Conservation (phyloP, 768 basidiomycete species). For the Xerocomellus intermedius region DNA sequence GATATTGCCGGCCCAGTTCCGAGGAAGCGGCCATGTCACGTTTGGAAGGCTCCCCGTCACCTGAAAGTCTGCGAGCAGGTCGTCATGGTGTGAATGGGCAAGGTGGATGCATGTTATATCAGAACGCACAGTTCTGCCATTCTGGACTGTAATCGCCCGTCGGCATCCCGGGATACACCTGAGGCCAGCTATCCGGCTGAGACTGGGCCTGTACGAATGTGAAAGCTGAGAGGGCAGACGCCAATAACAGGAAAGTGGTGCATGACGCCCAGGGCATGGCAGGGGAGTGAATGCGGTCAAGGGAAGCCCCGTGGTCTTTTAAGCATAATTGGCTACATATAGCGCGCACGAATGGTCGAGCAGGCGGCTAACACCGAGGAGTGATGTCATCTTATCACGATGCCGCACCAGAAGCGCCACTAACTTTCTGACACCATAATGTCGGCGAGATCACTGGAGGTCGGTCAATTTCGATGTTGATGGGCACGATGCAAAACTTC, state of each 20-base stretch:
- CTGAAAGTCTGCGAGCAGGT: constrained; percentile 46
- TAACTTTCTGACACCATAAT: too few relatives aligned
- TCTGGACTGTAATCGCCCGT: constrained; percentile 48
- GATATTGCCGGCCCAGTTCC: constrained; percentile 62
- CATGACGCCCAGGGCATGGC: neutral
- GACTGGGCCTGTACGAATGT: neutral
- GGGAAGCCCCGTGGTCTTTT: neutral
- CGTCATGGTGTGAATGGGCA: neutral
- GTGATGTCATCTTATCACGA: too few relatives aligned
- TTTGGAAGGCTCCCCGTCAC: constrained; percentile 59
- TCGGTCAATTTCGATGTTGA: constrained; percentile 1
- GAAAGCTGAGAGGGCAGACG: neutral
- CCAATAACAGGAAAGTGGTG: neutral
- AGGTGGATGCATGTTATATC: neutral
- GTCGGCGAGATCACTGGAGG: too few relatives aligned
- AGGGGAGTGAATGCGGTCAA: too few relatives aligned
- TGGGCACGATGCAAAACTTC: neutral
- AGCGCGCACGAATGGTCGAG: too few relatives aligned
- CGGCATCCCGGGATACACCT: constrained; percentile 43
- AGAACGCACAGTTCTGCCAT: constrained; percentile 58
- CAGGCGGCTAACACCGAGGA: too few relatives aligned
- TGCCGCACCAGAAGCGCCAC: neutral
- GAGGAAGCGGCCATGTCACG: constrained; percentile 47
- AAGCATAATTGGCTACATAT: too few relatives aligned
- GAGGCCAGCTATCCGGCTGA: constrained; percentile 29